Conservation (phyloP, 2,329 filamentous ascomycete genomes). For the Didymella exigua region DNA sequence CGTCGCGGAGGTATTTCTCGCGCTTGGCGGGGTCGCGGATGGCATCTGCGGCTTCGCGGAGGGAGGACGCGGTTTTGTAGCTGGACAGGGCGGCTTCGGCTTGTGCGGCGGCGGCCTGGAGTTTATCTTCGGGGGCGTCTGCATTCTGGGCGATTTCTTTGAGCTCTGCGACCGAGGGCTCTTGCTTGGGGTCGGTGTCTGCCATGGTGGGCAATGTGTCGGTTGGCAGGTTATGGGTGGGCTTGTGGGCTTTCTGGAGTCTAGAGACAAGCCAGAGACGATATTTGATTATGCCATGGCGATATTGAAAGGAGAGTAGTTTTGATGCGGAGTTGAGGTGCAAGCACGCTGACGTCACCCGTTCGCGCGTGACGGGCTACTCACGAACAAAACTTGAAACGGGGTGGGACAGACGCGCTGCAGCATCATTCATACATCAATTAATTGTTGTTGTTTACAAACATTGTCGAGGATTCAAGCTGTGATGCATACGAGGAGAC, state of each 20-base stretch:
- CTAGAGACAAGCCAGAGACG: constrained; percentile 6
- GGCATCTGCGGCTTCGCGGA: constrained; percentile 31
- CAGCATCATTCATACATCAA: constrained; percentile 10
- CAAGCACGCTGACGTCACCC: constrained; percentile 27
- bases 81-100: constrained; percentile 39
- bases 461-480: not conserved
- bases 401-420: constrained; percentile 14
- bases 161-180: constrained; percentile 23
- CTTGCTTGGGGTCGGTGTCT: not conserved
- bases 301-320: not conserved
- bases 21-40: constrained; percentile 43
- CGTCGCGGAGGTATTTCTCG: constrained; percentile 43
- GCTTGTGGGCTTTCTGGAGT: not conserved
- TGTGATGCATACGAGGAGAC: not conserved
- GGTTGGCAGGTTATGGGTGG: not conserved
- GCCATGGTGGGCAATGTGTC: not conserved
- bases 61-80: constrained; percentile 36
- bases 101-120: constrained; percentile 38
- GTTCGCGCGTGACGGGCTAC: constrained; percentile 20
- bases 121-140: constrained; percentile 31
- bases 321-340: constrained; percentile 11
- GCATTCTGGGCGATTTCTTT: constrained; percentile 27
- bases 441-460: constrained; percentile 1
- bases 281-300: constrained; percentile 15
- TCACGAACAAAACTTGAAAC: constrained; percentile 24